These are phyloP conservation scores for Grosmannia serpens DNA, from an alignment of 2,329 filamentous ascomycete species.

Conservation along the genomic window DNA sequence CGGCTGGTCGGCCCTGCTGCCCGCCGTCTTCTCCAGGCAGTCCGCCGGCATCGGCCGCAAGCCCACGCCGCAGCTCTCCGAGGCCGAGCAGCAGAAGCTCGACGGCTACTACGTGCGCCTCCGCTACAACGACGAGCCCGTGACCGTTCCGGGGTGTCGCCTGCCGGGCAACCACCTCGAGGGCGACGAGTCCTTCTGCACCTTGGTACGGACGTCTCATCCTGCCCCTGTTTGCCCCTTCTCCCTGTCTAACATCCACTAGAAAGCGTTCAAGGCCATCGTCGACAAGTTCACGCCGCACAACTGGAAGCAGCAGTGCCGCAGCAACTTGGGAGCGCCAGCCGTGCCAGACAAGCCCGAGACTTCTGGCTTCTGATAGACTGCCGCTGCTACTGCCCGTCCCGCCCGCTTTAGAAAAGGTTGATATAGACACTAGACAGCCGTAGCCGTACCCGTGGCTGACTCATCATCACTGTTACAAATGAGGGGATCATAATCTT, in stretches of 20 bases:
- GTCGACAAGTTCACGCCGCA: conserved; percentile 81
- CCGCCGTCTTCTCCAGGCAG: conserved; percentile 18
- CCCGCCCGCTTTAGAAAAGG: too few relatives aligned
- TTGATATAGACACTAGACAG: too few relatives aligned
- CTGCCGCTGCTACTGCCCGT: too few relatives aligned
- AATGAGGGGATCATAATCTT: too few relatives aligned
- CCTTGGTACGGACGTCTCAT: conserved; percentile 45
- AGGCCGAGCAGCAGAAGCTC: conserved; percentile 46
- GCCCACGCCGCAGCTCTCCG: conserved; percentile 41
- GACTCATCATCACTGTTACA: too few relatives aligned
- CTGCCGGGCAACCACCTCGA: conserved; percentile 68
- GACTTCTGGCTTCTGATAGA: conserved; percentile 35
- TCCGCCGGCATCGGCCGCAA: conserved; percentile 46
- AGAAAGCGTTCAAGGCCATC: conserved; percentile 84
- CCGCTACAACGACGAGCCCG: conserved; percentile 77
- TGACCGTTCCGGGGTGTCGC: conserved; percentile 74
- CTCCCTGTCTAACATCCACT: conserved; percentile 1
- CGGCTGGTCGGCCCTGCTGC: conserved; percentile 20
- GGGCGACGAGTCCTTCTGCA: conserved; percentile 83
- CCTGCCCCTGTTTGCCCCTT: not conserved
- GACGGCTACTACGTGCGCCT: conserved; percentile 78
- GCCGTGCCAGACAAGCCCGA: conserved; percentile 37
- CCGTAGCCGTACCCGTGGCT: too few relatives aligned
- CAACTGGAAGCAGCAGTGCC: conserved; percentile 56
- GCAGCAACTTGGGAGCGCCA: conserved; percentile 29